Base-by-base conservation (phyloP, 164 flowering plant genomes). In the Aristolochia californica region DNA sequence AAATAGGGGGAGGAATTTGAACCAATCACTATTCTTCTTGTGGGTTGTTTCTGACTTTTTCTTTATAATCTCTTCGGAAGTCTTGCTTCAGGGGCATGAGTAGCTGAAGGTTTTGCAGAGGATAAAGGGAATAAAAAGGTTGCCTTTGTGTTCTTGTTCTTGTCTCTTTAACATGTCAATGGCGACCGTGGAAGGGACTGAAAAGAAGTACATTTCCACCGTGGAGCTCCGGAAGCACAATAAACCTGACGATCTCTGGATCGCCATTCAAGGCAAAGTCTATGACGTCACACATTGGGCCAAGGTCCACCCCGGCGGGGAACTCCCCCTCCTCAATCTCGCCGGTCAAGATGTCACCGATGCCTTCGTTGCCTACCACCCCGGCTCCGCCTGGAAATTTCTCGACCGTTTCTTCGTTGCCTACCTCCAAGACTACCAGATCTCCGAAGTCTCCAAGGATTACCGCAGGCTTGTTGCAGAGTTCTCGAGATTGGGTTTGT, bases 301-400 rank as follows among this genome's bases (percentile, higher is more conserved):
- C 1, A 75, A 79, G 52, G 66, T 61, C 12, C 97, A 90, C 43
- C 97, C 97, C 0, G 95, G 97, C 16, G 95, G 95, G 0, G 93
- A 85, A 0, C 10, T 59, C 2, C 82, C 87, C 5, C 78, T 87
- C 12, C 45, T 75, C 56, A 78, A 66, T 58, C 69, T 87, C 13
- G 90, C 84, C 4, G 90, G 95, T 5, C 79, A 84, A 26, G 97
- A 87, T 44, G 88, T 78, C 25, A 87, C 95, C 8, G 91, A 87
- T 52, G 90, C 95, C 0, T 86, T 86, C 66, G 69, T 86, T 15
- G 91, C 89, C 13, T 83, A 72, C 59, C 95, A 86, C 62, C 95
- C 95, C 0, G 82, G 82, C 11, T 45, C 88, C 0, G 86, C 94
- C 0, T 90, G 97, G 97, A 20, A 70, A 12, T 51, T 75, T 58